Conservation (phyloP, 768 basidiomycete genomes). For the Phylloporus rhodoxanthus region DNA sequence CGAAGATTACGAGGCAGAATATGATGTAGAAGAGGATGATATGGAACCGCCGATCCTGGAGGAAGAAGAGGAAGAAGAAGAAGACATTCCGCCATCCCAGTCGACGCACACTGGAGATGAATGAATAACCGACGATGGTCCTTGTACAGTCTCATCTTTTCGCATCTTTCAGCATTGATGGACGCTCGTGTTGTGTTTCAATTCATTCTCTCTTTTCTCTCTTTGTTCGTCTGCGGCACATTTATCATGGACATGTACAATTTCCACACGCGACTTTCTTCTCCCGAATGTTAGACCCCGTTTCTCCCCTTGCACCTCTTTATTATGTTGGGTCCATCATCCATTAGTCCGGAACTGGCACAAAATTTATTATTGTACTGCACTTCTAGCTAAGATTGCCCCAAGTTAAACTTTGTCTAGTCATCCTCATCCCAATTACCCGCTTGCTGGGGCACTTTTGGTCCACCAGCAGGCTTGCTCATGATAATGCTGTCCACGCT, state of each 20-base stretch:
- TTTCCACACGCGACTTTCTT: slow-evolving; percentile 9
- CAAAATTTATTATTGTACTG: slow-evolving; percentile 26
- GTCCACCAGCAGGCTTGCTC: slow-evolving; percentile 88
- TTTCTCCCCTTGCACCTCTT: not conserved
- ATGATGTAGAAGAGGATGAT: slow-evolving; percentile 59
- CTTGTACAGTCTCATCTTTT: slow-evolving; percentile 9
- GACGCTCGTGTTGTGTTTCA: slow-evolving; percentile 23
- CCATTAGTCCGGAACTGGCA: slow-evolving; percentile 18
- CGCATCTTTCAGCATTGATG: slow-evolving; percentile 9
- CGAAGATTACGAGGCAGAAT: slow-evolving; percentile 51
- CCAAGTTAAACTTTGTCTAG: slow-evolving; percentile 19
- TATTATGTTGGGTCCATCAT: slow-evolving; percentile 14
- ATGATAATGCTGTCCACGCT: slow-evolving; percentile 98
- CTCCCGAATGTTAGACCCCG: slow-evolving; percentile 6
- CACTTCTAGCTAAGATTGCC: slow-evolving; percentile 13
- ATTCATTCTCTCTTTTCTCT: slow-evolving; percentile 1
- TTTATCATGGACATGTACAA: slow-evolving; percentile 33
- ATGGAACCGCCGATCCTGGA: slow-evolving; percentile 62
- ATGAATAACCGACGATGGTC: slow-evolving; percentile 7
- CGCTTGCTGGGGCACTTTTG: slow-evolving; percentile 80
- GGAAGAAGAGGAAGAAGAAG: slow-evolving; percentile 54
- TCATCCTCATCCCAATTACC: slow-evolving; percentile 82
- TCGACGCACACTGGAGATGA: slow-evolving; percentile 20
- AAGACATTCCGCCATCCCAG: slow-evolving; percentile 29
- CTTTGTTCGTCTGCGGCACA: slow-evolving; percentile 12